phyloP scores from a whole-genome alignment of 805 yeast species.

The Ogataea nitratoaversa region DNA sequence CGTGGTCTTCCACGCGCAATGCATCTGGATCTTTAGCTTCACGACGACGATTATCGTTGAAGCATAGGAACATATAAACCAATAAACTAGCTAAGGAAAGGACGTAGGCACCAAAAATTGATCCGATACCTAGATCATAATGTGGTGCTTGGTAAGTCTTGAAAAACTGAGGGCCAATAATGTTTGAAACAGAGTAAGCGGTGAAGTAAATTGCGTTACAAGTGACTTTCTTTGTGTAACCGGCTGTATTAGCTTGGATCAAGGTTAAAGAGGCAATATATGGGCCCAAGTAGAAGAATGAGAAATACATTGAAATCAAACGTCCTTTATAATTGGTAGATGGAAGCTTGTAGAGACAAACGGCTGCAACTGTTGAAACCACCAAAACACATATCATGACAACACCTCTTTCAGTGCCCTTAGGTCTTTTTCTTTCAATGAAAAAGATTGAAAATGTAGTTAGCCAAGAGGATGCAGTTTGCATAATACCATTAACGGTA shows the following conservation, averaged over 20 bases:
- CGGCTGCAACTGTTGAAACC: slow-evolving; percentile 25
- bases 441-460: slow-evolving; percentile 5
- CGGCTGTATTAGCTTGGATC: slow-evolving; percentile 54
- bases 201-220: slow-evolving; percentile 56
- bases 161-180: slow-evolving; percentile 74
- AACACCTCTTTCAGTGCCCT: slow-evolving; percentile 14
- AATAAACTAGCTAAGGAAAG: slow-evolving; percentile 26
- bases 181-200: slow-evolving; percentile 64
- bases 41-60: slow-evolving; percentile 16
- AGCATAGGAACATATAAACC: slow-evolving; percentile 25
- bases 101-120: slow-evolving; percentile 34
- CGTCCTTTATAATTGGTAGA: slow-evolving; percentile 22
- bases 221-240: slow-evolving; percentile 68
- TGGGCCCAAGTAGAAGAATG: slow-evolving; percentile 27
- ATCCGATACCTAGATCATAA: slow-evolving; percentile 50
- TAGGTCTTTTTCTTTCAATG: slow-evolving; percentile 4
- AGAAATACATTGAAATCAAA: slow-evolving; percentile 18
- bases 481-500: slow-evolving; percentile 32
- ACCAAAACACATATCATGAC: slow-evolving; percentile 24
- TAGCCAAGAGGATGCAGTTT: neutral
- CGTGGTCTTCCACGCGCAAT: slow-evolving; percentile 21
- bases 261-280: slow-evolving; percentile 30
- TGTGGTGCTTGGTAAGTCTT: slow-evolving; percentile 51
- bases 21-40: slow-evolving; percentile 23
- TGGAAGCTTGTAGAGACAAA: slow-evolving; percentile 30